Conservation (phyloP, 169 alveolate species). For the Plasmodium vivax region DNA sequence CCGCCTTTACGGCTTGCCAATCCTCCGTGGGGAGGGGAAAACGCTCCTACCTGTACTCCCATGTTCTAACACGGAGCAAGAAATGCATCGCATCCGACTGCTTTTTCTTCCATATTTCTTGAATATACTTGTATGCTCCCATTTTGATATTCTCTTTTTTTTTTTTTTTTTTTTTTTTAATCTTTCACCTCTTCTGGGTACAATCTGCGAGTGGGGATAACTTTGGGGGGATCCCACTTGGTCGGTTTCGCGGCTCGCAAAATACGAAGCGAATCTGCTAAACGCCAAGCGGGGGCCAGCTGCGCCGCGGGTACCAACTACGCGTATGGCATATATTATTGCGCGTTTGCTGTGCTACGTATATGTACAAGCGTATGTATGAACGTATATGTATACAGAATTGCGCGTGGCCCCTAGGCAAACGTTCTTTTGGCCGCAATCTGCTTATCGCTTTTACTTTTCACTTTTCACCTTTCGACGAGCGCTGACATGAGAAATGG, state of each 20-base stretch:
- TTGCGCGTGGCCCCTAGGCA: not conserved
- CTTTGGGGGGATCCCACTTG: not conserved
- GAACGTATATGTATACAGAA: not conserved
- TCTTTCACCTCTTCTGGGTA: not conserved
- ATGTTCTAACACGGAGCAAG: slow-evolving; percentile 97
- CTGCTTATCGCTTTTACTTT: not conserved
- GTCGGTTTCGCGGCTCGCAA: not conserved
- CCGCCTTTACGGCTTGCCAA: not conserved
- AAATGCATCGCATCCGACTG: slow-evolving; percentile 99
- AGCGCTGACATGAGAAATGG: not conserved
- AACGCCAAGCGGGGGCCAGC: not conserved
- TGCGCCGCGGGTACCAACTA: not conserved
- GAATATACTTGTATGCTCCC: slow-evolving; percentile 94
- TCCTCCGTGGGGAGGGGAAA: not conserved
- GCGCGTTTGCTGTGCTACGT: not conserved
- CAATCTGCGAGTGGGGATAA: not conserved
- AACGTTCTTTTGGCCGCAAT: not conserved
- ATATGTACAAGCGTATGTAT: no score
- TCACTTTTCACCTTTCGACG: not conserved
- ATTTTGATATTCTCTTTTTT: slow-evolving; percentile 77
- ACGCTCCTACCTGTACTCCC: slow-evolving; percentile 95
- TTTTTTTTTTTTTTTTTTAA: slow-evolving; percentile 22
- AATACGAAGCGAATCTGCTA: not conserved
- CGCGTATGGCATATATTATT: not conserved
- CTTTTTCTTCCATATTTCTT: slow-evolving; percentile 99